phyloP scores from a whole-genome alignment of 768 basidiomycete species.

The Filobasidium floriforme region DNA sequence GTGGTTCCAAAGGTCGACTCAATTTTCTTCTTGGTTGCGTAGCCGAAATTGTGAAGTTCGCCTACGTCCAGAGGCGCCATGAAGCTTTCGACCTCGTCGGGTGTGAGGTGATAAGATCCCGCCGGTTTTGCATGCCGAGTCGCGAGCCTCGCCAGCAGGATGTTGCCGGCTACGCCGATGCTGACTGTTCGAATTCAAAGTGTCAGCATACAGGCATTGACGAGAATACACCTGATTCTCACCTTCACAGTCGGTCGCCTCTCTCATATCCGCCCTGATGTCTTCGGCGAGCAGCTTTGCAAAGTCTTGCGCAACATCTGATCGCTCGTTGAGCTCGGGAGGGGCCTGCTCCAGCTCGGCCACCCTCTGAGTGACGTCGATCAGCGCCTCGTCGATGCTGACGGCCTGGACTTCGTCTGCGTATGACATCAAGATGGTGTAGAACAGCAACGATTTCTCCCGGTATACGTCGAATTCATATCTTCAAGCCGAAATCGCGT shows the following conservation, averaged over 20 bases:
- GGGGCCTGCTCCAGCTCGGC: slow-evolving; percentile 25
- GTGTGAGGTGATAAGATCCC: slow-evolving; percentile 66
- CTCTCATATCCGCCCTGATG: slow-evolving; percentile 67
- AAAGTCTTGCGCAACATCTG: slow-evolving; percentile 48
- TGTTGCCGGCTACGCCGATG: slow-evolving; percentile 85
- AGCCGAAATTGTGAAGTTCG: slow-evolving; percentile 80
- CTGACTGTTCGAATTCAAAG: slow-evolving; percentile 54
- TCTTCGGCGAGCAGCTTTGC: slow-evolving; percentile 72
- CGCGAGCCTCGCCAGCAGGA: slow-evolving; percentile 84
- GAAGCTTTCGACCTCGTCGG: slow-evolving; percentile 38
- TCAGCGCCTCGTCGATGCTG: slow-evolving; percentile 89
- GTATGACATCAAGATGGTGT: slow-evolving; percentile 80
- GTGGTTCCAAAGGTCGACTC: slow-evolving; percentile 67
- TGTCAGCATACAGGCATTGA: background rate
- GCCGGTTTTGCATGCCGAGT: slow-evolving; percentile 87
- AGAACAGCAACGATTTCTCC: slow-evolving; percentile 73
- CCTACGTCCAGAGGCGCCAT: slow-evolving; percentile 49
- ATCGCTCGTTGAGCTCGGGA: slow-evolving; percentile 6
- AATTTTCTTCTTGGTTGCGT: slow-evolving; percentile 67
- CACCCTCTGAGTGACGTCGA: slow-evolving; percentile 64
- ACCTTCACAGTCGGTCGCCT: slow-evolving; percentile 83
- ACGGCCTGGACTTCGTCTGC: slow-evolving; percentile 91
- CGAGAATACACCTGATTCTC: slow-evolving; percentile 16
- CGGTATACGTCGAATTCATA: slow-evolving; percentile 97
- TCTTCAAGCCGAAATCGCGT: slow-evolving; percentile 6